phyloP scores from a whole-genome alignment of 345 rosid species.

The Conringia planisiliqua region DNA sequence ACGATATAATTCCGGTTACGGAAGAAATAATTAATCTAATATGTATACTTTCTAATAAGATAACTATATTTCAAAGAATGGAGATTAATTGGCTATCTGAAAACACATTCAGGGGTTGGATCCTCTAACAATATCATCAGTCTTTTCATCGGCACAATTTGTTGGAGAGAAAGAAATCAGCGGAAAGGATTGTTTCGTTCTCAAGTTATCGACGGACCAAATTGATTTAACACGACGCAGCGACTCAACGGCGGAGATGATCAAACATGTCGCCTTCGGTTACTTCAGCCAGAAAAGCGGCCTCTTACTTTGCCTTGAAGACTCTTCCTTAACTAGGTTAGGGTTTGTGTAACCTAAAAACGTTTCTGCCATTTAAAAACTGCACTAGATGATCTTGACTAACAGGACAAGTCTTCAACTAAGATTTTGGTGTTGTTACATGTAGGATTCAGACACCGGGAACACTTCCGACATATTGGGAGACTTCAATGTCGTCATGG shows the following conservation, averaged over 20 bases:
- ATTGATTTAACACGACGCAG: constrained; percentile 64
- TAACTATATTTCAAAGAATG: background rate
- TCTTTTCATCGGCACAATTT: constrained; percentile 76
- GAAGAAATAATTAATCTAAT: background rate
- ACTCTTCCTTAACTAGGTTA: constrained; percentile 32
- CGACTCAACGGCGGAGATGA: constrained; percentile 87
- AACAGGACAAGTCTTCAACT: background rate
- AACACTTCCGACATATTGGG: constrained; percentile 79
- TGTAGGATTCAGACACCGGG: constrained; percentile 82
- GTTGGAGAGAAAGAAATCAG: constrained; percentile 75
- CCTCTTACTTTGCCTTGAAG: constrained; percentile 44
- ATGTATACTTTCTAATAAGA: background rate
- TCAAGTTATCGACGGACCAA: constrained; percentile 78
- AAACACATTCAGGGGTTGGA: constrained; percentile 71
- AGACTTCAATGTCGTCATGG: constrained; percentile 73
- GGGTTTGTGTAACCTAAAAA: background rate
- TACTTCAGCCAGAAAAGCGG: constrained; percentile 96
- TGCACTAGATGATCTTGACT: background rate
- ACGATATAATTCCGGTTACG: background rate
- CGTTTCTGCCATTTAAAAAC: background rate
- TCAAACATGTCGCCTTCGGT: constrained; percentile 80
- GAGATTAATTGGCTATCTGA: background rate
- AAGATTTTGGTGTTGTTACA: background rate
- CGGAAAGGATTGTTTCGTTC: constrained; percentile 70
- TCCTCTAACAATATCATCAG: constrained; percentile 75